A percentile compares a stretch with the other conserved stretches of the same genome.
These are phyloP conservation scores for Coemansia sp. DNA, from an alignment of 192 early-diverging fungal genomes.

Conservation along the genomic window DNA sequence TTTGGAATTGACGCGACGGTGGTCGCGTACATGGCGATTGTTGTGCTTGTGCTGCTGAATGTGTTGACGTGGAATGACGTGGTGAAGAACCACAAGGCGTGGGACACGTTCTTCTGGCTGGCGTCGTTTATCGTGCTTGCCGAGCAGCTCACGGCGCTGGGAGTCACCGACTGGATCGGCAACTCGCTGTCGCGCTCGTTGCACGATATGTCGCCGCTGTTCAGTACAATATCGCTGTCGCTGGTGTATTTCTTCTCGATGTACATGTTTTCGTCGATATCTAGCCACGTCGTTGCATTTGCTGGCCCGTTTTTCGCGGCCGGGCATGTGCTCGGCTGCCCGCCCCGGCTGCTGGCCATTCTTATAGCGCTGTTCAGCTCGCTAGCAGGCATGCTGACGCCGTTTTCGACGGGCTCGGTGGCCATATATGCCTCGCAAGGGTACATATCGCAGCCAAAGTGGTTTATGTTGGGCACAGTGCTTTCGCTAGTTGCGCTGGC, in stretches of 20 bases:
- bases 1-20: constrained; percentile 63
- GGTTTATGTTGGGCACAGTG: constrained; percentile 59
- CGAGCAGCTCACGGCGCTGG: constrained; percentile 65
- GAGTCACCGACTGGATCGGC: constrained; percentile 66
- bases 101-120: constrained; percentile 82
- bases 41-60: constrained; percentile 54
- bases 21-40: constrained; percentile 64
- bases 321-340: constrained; percentile 56
- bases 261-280: constrained; percentile 70
- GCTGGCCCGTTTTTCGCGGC: constrained; percentile 70
- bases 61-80: constrained; percentile 67
- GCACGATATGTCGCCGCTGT: constrained; percentile 41
- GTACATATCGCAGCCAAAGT: constrained; percentile 55
- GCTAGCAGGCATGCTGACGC: constrained; percentile 57
- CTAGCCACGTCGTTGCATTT: constrained; percentile 69
- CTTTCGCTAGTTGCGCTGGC: constrained; percentile 52
- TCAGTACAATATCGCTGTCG: constrained; percentile 44
- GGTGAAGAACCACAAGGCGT: constrained; percentile 61
- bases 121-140: constrained; percentile 74
- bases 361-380: constrained; percentile 64
- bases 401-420: constrained; percentile 54
- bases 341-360: constrained; percentile 54
- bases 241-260: constrained; percentile 66
- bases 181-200: constrained; percentile 46
- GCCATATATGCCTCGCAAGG: constrained; percentile 61